Evolutionary conservation across 768 basidiomycete species (phyloP).

Genomic region (Erythrobasidium yunnanense): DNA sequence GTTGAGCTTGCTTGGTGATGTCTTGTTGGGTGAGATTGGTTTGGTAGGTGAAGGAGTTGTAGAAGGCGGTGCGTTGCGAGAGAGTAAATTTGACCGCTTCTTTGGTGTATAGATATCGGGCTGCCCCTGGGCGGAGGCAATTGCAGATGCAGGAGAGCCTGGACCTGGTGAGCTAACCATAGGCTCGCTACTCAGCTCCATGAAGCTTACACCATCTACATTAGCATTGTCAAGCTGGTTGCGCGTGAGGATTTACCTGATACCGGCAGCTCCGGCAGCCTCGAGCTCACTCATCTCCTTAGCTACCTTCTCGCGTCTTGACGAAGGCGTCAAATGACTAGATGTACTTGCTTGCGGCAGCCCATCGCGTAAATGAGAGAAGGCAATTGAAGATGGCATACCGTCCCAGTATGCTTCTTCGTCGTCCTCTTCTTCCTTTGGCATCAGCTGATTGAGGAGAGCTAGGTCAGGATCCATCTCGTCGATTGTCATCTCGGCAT

Average conservation of each 20-base stretch:
- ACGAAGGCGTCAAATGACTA: too few species aligned
- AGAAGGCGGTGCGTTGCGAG: not conserved
- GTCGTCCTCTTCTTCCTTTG: not conserved
- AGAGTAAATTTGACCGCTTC: not conserved
- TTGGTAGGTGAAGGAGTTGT: not conserved
- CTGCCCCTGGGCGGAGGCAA: not conserved
- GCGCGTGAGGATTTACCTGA: not conserved
- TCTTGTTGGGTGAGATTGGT: not conserved
- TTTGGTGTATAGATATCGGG: not conserved
- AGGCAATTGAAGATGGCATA: too few species aligned
- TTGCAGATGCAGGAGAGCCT: not conserved
- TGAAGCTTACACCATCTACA: not conserved
- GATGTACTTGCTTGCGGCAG: too few species aligned
- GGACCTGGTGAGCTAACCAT: not conserved
- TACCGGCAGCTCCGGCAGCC: not conserved
- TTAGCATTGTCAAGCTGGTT: not conserved
- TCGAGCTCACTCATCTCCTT: not conserved
- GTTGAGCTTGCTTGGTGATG: not conserved
- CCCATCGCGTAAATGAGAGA: too few species aligned
- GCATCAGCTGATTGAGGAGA: constrained; percentile 7
- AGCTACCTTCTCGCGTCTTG: not conserved
- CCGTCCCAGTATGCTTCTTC: too few species aligned
- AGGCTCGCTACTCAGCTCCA: not conserved
- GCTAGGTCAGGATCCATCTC: constrained; percentile 15
- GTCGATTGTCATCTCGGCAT: not conserved